Evolutionary conservation across 2,329 filamentous ascomycete species (phyloP).

Genomic region (Xylariales sp.): DNA sequence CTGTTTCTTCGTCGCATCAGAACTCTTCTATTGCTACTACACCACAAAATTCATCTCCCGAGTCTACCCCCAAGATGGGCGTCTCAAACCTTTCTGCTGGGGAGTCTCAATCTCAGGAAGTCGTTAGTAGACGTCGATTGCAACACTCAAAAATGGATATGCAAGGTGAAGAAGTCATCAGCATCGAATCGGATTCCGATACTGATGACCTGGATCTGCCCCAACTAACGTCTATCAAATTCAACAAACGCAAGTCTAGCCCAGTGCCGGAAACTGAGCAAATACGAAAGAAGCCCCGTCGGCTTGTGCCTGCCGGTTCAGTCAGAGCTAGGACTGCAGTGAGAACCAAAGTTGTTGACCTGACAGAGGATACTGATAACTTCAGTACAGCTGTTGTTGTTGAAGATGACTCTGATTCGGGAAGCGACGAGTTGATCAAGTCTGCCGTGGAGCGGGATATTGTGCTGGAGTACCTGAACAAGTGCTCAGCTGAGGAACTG

Average conservation of each 20-base stretch:
- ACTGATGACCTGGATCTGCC: conserved; percentile 10
- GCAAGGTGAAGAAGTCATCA: neutral
- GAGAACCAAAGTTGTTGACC: neutral
- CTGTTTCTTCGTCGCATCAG: conserved; percentile 22
- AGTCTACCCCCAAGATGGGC: conserved; percentile 3
- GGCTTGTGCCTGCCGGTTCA: neutral
- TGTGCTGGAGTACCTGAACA: conserved; percentile 80
- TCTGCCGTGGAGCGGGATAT: conserved; percentile 32
- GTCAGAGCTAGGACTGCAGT: neutral
- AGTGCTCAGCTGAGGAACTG: conserved; percentile 69
- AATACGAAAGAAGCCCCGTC: conserved; percentile 2
- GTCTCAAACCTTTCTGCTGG: too few species aligned
- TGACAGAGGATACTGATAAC: neutral
- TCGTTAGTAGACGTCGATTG: conserved; percentile 10
- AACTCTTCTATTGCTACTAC: conserved; percentile 22
- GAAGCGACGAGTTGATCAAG: conserved; percentile 7
- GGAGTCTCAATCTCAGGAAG: conserved; percentile 3
- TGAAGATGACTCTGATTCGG: conserved; percentile 8
- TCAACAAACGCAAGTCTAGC: conserved; percentile 18
- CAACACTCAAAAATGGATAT: neutral
- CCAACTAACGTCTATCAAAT: conserved; percentile 2
- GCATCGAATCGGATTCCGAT: conserved; percentile 13
- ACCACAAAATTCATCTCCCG: conserved; percentile 8
- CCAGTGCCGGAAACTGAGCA: neutral
- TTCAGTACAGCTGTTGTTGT: too few species aligned